These are phyloP conservation scores for Botryotinia convoluta DNA, from an alignment of 2,329 filamentous ascomycete species.

Conservation along the genomic window DNA sequence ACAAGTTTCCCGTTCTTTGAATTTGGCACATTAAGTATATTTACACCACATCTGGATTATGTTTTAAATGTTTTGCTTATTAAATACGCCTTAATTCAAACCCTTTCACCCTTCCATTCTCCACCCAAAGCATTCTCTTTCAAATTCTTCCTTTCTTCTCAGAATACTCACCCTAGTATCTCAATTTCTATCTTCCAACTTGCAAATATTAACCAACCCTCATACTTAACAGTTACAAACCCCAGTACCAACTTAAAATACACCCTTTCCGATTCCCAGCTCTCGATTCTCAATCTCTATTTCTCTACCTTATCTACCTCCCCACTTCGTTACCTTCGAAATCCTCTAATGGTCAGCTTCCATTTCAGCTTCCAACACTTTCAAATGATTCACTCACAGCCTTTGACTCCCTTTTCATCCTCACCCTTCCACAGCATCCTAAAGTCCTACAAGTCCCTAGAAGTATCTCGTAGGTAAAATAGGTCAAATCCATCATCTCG, in stretches of 20 bases:
- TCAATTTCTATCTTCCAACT: neutral
- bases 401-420: neutral
- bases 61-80: neutral
- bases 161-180: neutral
- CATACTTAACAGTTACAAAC: neutral
- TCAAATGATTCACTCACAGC: neutral
- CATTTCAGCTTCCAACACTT: neutral
- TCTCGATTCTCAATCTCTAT: neutral
- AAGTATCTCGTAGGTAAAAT: too few relatives aligned
- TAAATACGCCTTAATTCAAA: neutral
- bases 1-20: neutral
- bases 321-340: neutral
- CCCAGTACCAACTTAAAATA: neutral
- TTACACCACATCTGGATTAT: neutral
- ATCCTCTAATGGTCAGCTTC: neutral
- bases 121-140: neutral
- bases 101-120: neutral
- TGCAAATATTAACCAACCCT: neutral
- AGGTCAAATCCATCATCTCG: neutral
- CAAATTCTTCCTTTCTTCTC: neutral
- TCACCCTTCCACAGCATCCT: fast-evolving
- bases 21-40: neutral
- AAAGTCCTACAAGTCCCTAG: neutral
- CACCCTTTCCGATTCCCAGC: neutral
- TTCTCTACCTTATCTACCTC: neutral